Evolutionary conservation across 2,329 filamentous ascomycete genomes (phyloP), one percentile per base, ranked within the genome.

Genomic region (Aspergillus jensenii): DNA sequence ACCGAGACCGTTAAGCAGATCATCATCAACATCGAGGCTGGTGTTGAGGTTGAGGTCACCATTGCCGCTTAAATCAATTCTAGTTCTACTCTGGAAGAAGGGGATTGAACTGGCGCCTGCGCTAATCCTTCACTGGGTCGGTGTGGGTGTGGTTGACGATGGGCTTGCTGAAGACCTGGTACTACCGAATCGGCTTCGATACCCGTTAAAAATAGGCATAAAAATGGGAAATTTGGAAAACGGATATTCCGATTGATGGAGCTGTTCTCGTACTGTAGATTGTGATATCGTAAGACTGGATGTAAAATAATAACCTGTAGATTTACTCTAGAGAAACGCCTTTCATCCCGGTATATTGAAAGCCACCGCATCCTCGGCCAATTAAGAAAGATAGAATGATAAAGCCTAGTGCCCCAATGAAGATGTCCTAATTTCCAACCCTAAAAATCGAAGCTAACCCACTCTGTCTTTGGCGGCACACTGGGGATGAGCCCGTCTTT

Each of bases 391-490:
- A 41, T 27, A 51, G n/a, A 49, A 37, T n/a, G 23, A 48, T 48
- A 35, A 41, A 14, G 1, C 46, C 44, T 51, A 46, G 19, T 9
- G 27, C 9, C 27, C 46, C 43, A 46, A 52, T 11, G 35, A 41
- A 12, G 44, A 23, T 39, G 23, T 19, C 52, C 17, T 44, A 21
- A 39, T 37, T 21, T 39, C 33, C 33, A 39, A 37, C 12, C 12
- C 39, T 73, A 93, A 67, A 93, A 87, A 69, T 91, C 85, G 84
- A 89, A 93, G 27, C 78, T 74, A 63, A 86, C 87, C 80, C 87
- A 93, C 68, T 93, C 91, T 60, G 86, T 81, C 74, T 87, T 87
- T 0, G 93, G 93, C 19, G 93, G 90, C 46, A 91, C 77, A 65
- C 89, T 82, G 0, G 93, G 93, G 77, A 96, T 89, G 6, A 87